These are phyloP conservation scores for Biscutella laevigata DNA, from an alignment of 441 rosid genomes.

Conservation along the genomic window DNA sequence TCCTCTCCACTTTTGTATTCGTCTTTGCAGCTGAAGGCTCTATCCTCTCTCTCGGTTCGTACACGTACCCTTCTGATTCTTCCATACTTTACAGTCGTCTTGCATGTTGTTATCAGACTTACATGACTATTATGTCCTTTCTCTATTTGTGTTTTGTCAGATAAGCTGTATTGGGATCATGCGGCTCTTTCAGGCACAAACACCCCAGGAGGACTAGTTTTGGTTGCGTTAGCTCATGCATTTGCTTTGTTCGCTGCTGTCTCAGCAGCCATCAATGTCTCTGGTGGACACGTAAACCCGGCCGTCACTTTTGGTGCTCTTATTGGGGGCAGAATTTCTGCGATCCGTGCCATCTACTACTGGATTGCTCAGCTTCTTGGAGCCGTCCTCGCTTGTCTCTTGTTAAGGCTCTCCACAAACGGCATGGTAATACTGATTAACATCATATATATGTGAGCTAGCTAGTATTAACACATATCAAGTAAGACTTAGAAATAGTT, in stretches of 20 bases:
- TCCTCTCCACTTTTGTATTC: conserved; percentile 63
- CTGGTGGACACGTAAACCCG: conserved; percentile 75
- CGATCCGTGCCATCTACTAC: conserved; percentile 38
- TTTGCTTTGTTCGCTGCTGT: conserved; percentile 60
- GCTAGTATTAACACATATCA: background rate
- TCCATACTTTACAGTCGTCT: no score
- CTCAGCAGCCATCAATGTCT: conserved; percentile 55
- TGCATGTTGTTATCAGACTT: no score
- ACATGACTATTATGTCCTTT: background rate
- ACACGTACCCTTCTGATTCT: background rate
- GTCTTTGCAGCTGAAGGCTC: conserved; percentile 82
- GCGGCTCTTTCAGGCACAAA: conserved; percentile 24
- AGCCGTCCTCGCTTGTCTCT: conserved; percentile 43
- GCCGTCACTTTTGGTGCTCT: conserved; percentile 75
- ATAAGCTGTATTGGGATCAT: conserved; percentile 38
- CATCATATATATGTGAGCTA: background rate
- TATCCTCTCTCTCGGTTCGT: conserved; percentile 56
- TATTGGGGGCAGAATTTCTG: conserved; percentile 56
- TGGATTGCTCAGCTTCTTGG: conserved; percentile 53
- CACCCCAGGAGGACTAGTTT: conserved; percentile 41
- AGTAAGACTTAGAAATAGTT: background rate
- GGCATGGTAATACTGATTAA: conserved; percentile 32
- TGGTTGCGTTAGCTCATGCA: conserved; percentile 69
- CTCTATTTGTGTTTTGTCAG: conserved; percentile 13
- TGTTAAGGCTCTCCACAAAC: conserved; percentile 48